Base-by-base conservation (phyloP, 805 yeast genomes). In the Metschnikowia orientalis region DNA sequence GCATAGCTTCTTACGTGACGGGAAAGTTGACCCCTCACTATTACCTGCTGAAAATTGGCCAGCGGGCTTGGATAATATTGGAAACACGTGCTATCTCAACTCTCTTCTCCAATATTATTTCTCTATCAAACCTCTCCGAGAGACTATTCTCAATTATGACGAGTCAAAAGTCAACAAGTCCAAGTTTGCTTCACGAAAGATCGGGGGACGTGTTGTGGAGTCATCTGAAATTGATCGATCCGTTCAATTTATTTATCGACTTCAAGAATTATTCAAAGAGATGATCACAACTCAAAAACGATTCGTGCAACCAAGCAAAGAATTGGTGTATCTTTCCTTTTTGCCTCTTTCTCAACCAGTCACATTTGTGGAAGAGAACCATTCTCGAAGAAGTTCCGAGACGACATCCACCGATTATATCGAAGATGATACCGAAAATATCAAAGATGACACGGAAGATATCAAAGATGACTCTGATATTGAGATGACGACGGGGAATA, bases 51-150 rank as follows among this genome's bases (percentile, higher is more conserved):
- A 73, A 10, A 71, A 75, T 30, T 79, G 90, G 75, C 98, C 98
- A 0, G 85, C 87, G 3, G 98, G 98, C 0, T 68, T 92, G 51
- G 85, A 82, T 57, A 92, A 92, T 53, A 89, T 88, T 41, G 98
- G 98, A 15, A 92, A 92, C 54, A 90, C 98, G 0, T 92, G 98
- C 57, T 51, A 51, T 32, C 66, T 92, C 56, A 90, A 92, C 54
- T 90, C 97, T 0, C 65, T 92, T 30, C 61, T 90, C 25, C 98
- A 90, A 53, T 90, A 82, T 51, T 90, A 87, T 56, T 92, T 88
- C 61, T 82, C 87, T 5, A 75, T 92, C 27, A 75, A 76, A 35
- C 97, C 96, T 0, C 63, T 92, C 23, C 69, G 97, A 37, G 75
- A 81, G 3, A 69, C 72, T 39, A 70, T 87, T 12, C 46, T 84